phyloP scores from a whole-genome alignment of 768 basidiomycete species.

The Rhizopogon rudus region DNA sequence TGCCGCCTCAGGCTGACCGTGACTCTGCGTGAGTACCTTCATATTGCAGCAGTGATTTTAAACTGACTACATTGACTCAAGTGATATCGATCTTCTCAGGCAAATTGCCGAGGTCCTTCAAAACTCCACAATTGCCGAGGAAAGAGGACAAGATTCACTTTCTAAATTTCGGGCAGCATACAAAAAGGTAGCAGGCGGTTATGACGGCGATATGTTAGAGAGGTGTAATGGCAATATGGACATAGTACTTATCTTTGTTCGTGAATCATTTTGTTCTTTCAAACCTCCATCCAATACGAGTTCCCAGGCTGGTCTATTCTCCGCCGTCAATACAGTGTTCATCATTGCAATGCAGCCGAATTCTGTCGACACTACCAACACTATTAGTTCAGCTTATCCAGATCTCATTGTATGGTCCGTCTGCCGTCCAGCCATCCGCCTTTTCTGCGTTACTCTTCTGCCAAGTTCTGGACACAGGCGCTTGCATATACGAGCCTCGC shows the following conservation, averaged over 20 bases:
- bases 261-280: not conserved
- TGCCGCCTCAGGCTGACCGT: too few relatives aligned
- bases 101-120: not conserved
- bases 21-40: too few relatives aligned
- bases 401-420: not conserved
- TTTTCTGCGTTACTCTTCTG: not conserved
- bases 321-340: slow-evolving; percentile 10
- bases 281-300: not conserved
- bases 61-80: too few relatives aligned
- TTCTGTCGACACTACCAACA: slow-evolving; percentile 7
- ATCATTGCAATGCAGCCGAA: slow-evolving; percentile 9
- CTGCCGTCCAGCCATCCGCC: not conserved
- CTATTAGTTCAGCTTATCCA: slow-evolving; percentile 8
- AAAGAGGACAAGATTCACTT: not conserved
- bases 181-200: not conserved
- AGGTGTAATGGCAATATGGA: not conserved
- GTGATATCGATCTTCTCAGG: not conserved
- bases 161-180: not conserved
- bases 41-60: too few relatives aligned
- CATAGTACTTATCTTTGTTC: not conserved
- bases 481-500: slow-evolving; percentile 9
- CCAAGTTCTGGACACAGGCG: slow-evolving; percentile 6
- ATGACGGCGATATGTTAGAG: not conserved
- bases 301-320: slow-evolving; percentile 11
- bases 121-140: not conserved